Evolutionary conservation across 2,329 filamentous ascomycete genomes (phyloP).

Genomic region (Aspergillus melleus): DNA sequence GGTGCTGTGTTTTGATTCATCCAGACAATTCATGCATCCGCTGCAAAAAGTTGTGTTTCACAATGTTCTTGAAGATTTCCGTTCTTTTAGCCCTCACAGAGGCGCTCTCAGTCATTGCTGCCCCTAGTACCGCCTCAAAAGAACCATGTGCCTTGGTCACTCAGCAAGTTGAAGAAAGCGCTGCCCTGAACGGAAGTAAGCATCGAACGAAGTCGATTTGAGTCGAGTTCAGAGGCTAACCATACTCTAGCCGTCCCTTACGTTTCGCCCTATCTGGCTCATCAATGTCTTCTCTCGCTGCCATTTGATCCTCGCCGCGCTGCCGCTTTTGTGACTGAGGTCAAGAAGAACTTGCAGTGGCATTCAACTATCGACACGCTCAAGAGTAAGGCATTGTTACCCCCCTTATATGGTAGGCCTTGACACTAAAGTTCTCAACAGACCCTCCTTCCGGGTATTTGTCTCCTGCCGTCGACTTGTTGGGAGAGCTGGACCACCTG

Average conservation of each 20-base stretch:
- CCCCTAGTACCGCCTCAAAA: neutral
- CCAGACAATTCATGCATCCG: neutral
- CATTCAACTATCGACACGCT: neutral
- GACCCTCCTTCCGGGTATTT: constrained; percentile 54
- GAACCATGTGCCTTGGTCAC: neutral
- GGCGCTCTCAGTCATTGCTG: neutral
- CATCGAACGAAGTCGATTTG: no score
- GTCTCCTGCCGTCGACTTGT: constrained; percentile 51
- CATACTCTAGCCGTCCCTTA: neutral
- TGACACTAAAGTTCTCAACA: neutral
- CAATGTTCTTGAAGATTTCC: neutral
- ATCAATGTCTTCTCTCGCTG: neutral
- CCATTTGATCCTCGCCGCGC: neutral
- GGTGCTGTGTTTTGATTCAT: neutral
- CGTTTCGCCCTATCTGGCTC: neutral
- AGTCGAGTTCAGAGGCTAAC: neutral
- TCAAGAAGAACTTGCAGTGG: neutral
- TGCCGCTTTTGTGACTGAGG: neutral
- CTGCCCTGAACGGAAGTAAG: neutral
- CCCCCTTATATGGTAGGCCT: no score
- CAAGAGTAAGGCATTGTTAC: neutral
- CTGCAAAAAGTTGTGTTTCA: neutral
- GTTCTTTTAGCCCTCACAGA: neutral
- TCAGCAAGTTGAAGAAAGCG: neutral
- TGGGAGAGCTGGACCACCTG: constrained; percentile 49